Percentiles rank a stretch among this genome's conserved stretches.
Evolutionary conservation across 345 rosid species (phyloP).

Genomic region (Camelina neglecta): DNA sequence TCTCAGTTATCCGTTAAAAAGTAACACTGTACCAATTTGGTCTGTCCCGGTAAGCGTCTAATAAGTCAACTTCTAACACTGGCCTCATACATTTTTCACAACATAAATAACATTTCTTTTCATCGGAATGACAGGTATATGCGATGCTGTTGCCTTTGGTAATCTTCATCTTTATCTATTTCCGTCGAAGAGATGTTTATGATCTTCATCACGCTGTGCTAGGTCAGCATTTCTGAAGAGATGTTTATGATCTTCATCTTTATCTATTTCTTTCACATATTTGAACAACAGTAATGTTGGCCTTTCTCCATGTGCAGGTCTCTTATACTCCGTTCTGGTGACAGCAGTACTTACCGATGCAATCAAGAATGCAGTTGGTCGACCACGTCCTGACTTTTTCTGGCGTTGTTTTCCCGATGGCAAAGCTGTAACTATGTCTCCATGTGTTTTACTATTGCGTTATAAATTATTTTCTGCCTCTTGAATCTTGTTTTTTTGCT

Average conservation of each 20-base stretch:
- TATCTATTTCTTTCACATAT: not conserved
- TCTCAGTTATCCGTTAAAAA: slow-evolving; percentile 76
- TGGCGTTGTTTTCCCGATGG: slow-evolving; percentile 99
- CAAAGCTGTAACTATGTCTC: slow-evolving; percentile 58
- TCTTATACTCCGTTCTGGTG: slow-evolving; percentile 66
- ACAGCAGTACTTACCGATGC: slow-evolving; percentile 80
- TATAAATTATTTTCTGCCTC: slow-evolving; percentile 21
- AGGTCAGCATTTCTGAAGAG: slow-evolving; percentile 50
- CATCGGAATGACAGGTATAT: slow-evolving; percentile 53
- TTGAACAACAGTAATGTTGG: slow-evolving; percentile 11
- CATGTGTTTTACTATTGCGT: not conserved
- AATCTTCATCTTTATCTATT: slow-evolving; percentile 62
- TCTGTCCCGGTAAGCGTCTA: slow-evolving; percentile 65
- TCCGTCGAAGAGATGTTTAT: slow-evolving; percentile 73
- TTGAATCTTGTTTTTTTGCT: slow-evolving; percentile 30
- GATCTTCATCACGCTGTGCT: slow-evolving; percentile 90
- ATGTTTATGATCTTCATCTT: too few relatives aligned
- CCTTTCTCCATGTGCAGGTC: slow-evolving; percentile 55
- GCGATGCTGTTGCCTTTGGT: slow-evolving; percentile 66
- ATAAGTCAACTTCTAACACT: not conserved
- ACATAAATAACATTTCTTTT: slow-evolving; percentile 11
- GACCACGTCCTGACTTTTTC: slow-evolving; percentile 95
- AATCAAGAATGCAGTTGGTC: slow-evolving; percentile 80
- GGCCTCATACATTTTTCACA: not conserved
- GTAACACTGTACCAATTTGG: slow-evolving; percentile 83